Evolutionary conservation across 140 eudicot genomes (phyloP), one percentile per base, ranked within the genome.

Genomic region (Erigeron philadelphicus): DNA sequence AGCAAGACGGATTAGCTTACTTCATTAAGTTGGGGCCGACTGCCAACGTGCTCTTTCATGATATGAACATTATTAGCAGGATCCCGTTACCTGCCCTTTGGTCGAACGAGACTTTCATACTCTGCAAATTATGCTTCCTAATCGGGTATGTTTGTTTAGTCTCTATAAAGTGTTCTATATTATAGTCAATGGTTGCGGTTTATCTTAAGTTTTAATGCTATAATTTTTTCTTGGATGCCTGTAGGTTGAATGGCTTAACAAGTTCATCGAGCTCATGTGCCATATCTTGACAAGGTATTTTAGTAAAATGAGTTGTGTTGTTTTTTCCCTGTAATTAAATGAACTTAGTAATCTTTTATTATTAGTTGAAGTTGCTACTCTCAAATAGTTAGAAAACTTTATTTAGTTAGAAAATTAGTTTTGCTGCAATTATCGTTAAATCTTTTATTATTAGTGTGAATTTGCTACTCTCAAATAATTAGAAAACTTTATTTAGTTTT

Each of bases 191-290:
- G 44, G 50, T 42, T 56, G 19, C 60, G 41, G 50, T 25, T 62
- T 62, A 4, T 72, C 13, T 53, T 38, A 11, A 45, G 18, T 0
- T 6, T 9, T 75, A 1, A n/a, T 61, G 16, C 15, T 68, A 38
- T 68, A 67, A 6, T 72, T 45, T 69, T 23, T 55, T 75, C 1
- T 61, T 74, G 53, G 45, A 68, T 77, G 9, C 65, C 69, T 65
- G 74, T 67, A 94, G 99, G 83, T 94, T 81, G 99, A 94, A 65
- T 94, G 99, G 99, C 87, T 94, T 56, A 94, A 94, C 89, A 94
- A 85, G 83, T 89, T 94, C 67, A 74, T 94, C 42, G 87, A 67
- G 8, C 59, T 70, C 35, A 94, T 94, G 99, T 94, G 99, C 97
- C 99, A 66, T 89, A 87, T 75, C 86, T 94, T 57, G 99, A 94